Evolutionary conservation across 441 rosid genomes (phyloP), one percentile per base, ranked within the genome.

Genomic region (Croton laevigatus): DNA sequence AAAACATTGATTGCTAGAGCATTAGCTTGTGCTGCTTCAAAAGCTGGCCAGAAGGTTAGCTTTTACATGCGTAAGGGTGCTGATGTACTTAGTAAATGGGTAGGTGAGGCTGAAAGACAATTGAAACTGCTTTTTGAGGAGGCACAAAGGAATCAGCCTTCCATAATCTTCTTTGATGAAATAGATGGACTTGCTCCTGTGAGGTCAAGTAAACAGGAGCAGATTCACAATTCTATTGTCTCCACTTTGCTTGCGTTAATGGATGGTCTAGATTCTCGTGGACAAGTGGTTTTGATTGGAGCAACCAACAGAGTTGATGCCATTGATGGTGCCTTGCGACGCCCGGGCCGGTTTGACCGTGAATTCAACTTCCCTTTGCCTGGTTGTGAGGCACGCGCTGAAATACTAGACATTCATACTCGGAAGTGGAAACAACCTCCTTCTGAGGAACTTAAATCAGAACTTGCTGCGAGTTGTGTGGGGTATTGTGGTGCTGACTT

Each of bases 211-310:
- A 96, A 93, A 81, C 99, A 96, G 81, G 99, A 96, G 85, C 99
- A 96, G 79, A 96, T 96, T 81, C 99, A 96, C 82, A 96, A 96
- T 83, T 96, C 99, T 37, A 96, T 96, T 27, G 99, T 96, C 63
- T 96, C 99, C 49, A 96, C 99, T 71, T 81, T 96, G 83, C 97
- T 96, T 73, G 99, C 99, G 49, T 83, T 96, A 84, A 96, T 96
- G 99, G 99, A 96, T 85, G 99, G 99, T 78, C 92, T 96, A 77
- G 99, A 96, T 87, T 93, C 99, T 77, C 97, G 99, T 69, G 99
- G 99, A 65, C 99, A 96, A 86, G 99, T 96, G 78, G 99, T 96
- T 83, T 84, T 96, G 82, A 93, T 96, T 76, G 99, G 99, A 81
- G 99, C 99, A 78, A 96, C 99, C 66, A 96, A 96, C 81, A 90